Base-by-base conservation (phyloP, 2,329 filamentous ascomycete genomes). In the Zymoseptoria passerinii region DNA sequence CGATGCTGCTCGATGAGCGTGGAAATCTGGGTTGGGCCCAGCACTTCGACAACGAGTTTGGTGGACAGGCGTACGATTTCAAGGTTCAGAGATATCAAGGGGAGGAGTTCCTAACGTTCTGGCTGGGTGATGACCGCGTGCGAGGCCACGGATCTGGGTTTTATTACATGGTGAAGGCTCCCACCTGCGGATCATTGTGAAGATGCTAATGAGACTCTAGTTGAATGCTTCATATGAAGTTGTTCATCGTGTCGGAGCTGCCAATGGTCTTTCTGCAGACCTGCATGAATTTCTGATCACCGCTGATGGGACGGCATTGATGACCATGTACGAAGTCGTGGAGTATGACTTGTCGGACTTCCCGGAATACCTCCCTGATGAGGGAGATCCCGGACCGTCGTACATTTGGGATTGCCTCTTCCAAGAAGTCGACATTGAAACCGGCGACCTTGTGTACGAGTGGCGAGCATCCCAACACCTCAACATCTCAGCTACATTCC, bases 401-500 rank as follows among this genome's bases (percentile, higher is more conserved):
- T 67, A 63, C 57, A 64, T 77, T 71, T 61, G 76, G 73, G 74
- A 73, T 75, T 61, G 73, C 8, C 57, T 73, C 0, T 75, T 80
- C 59, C 76, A 79, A 58, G 77, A 80, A 66, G 64, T 80, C 18
- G 71, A 78, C 53, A 71, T 79, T 48, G 73, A 72, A 51, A 77
- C 74, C 0, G 72, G 73, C n/a, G 66, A 74, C 1, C 67, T 76
- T 0, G 61, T 78, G 10, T 80, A 78, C 63, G 67, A 78, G 62
- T 80, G 78, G 78, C 73, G 72, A 40, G 76, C 77, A 9, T 75
- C 75, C 2, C 73, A 78, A 1, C 76, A 80, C 59, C 65, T 78
- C 53, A 55, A 69, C 9, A 54, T 73, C 27, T 63, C 54, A 28
- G 60, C 67, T 10, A 60, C 63, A 20, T 64, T 63, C 55, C 76